phyloP scores from a whole-genome alignment of 2,329 filamentous ascomycete species.

The Fusarium lateritium region DNA sequence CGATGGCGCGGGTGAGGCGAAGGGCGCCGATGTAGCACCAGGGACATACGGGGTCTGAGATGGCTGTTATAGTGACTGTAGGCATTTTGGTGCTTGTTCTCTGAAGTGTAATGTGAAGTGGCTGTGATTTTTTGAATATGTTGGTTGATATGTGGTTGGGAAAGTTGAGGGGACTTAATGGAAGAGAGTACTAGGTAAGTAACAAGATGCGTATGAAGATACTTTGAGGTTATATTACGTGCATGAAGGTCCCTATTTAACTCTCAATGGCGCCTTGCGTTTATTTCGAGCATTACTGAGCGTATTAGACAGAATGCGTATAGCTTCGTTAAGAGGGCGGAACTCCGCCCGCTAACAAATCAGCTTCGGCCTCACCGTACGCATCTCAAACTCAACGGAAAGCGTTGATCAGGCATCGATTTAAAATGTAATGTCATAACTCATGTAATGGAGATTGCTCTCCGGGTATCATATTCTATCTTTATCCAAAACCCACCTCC shows the following conservation, averaged over 20 bases:
- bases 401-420: not conserved
- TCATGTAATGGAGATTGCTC: constrained; percentile 30
- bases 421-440: not conserved
- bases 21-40: constrained; percentile 86
- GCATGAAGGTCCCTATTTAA: not conserved
- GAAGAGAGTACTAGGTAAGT: not conserved
- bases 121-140: not conserved
- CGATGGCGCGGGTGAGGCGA: constrained; percentile 80
- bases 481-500: constrained; percentile 18
- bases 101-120: not conserved
- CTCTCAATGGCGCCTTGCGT: not conserved
- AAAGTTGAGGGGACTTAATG: not conserved
- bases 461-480: constrained; percentile 46
- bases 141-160: not conserved
- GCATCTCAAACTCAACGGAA: not conserved
- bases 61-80: constrained; percentile 81
- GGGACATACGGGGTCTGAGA: constrained; percentile 87
- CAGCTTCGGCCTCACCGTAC: not conserved
- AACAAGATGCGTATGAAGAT: not conserved
- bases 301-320: not conserved
- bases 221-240: not conserved
- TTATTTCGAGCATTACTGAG: not conserved
- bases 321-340: constrained; percentile 35
- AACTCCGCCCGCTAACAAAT: constrained; percentile 41
- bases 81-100: constrained; percentile 68